Percentiles rank a stretch among this genome's conserved stretches.
phyloP scores from a whole-genome alignment of 345 rosid species.

The Rhodamnia rubescens region DNA sequence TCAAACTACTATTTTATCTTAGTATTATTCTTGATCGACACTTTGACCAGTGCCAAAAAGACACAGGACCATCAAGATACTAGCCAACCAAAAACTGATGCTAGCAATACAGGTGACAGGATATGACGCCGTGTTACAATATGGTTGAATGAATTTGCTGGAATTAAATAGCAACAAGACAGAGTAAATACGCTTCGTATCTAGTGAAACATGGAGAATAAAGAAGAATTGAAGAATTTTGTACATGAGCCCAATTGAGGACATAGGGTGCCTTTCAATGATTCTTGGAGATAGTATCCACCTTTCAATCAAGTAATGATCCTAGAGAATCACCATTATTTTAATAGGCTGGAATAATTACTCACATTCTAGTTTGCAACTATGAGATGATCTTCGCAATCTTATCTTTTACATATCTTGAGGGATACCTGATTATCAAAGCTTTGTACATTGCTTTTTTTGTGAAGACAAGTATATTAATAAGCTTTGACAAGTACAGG shows the following conservation, averaged over 20 bases:
- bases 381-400: background rate
- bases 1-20: background rate
- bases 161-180: background rate
- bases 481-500: background rate
- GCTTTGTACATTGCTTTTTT: background rate
- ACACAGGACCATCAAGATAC: background rate
- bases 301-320: background rate
- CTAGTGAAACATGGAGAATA: background rate
- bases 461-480: background rate
- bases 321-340: background rate
- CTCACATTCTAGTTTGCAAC: background rate
- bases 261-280: no score
- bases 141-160: background rate
- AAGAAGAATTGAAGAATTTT: background rate
- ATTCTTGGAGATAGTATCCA: background rate
- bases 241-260: background rate
- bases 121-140: background rate
- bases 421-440: background rate
- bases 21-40: background rate
- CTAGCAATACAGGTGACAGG: background rate
- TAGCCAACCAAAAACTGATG: background rate
- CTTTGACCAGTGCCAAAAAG: background rate
- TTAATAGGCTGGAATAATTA: background rate
- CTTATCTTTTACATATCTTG: background rate
- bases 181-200: background rate